phyloP scores from a whole-genome alignment of 2,329 filamentous ascomycete genomes.

The Coniochaeta prunicola region DNA sequence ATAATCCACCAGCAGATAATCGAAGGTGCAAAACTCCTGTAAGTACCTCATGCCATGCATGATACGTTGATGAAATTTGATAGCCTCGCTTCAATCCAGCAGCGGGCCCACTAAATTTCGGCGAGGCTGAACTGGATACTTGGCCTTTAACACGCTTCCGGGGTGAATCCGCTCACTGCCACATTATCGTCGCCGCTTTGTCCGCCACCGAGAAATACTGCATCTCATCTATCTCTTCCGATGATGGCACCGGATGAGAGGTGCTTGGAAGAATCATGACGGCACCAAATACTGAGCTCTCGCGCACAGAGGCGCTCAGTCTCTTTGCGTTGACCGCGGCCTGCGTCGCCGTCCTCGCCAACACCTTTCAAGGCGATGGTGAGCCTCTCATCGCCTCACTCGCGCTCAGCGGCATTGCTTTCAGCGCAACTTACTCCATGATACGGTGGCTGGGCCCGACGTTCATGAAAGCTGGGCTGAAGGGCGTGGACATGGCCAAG shows the following conservation, averaged over 20 bases:
- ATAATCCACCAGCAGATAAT: no score
- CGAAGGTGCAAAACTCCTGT: no score
- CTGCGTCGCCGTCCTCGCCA: conserved; percentile 66
- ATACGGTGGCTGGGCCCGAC: conserved; percentile 89
- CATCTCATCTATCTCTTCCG: not conserved
- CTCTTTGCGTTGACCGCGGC: conserved; percentile 58
- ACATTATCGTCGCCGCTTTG: not conserved
- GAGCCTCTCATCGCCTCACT: conserved; percentile 84
- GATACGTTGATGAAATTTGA: not conserved
- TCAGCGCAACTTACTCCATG: conserved; percentile 73
- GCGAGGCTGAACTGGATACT: not conserved
- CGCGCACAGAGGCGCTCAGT: conserved; percentile 42
- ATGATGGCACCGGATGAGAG: not conserved
- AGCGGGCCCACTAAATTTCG: not conserved
- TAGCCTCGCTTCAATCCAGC: not conserved
- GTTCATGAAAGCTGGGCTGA: conserved; percentile 82
- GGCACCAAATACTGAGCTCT: conserved; percentile 32
- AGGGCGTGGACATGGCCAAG: conserved; percentile 82
- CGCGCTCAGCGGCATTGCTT: conserved; percentile 79
- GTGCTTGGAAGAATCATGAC: conserved; percentile 13
- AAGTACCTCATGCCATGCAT: not conserved
- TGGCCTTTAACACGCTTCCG: no score
- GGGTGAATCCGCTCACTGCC: not conserved
- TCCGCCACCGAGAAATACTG: not conserved
- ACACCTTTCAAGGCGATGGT: conserved; percentile 77